Base-by-base conservation (phyloP, 2,329 filamentous ascomycete genomes). In the Annulohypoxylon truncatum region DNA sequence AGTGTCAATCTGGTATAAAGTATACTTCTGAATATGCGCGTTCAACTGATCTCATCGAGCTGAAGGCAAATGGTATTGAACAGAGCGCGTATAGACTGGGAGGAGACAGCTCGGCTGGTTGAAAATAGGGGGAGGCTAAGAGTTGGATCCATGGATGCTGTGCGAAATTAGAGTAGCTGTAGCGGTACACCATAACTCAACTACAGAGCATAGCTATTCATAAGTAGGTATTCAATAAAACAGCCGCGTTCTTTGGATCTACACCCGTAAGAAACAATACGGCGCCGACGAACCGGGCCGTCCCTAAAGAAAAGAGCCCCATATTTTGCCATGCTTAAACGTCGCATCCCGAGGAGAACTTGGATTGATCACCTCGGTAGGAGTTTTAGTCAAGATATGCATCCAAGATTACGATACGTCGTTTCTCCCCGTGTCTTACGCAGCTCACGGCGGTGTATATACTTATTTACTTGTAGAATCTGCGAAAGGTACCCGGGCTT, bases 211-310 rank as follows among this genome's bases (percentile, higher is more conserved):
- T 28, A 28, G n/a, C n/a, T n/a, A n/a, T n/a, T n/a, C n/a, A n/a
- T n/a, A n/a, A n/a, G n/a, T n/a, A n/a, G n/a, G n/a, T n/a, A n/a
- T n/a, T n/a, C n/a, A n/a, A n/a, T n/a, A 18, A 38, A n/a, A 38
- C 18, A 20, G 29, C 22, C 9, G 13, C 15, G 3, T 9, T 9
- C 20, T 51, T n/a, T 22, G 15, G 28, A 35, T 8, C 47, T 10
- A 51, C 15, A 13, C 1, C 29, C 42, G 15, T 40, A 22, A 24
- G 38, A 55, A 48, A 33, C 26, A 50, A 35, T 47, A 24, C 44
- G 13, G 44, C 42, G 44, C 42, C 46, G 47, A 57, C 12, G n/a
- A 50, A 29, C 56, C 61, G 64, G 64, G 28, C 61, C 64, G 61
- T 57, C 18, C 64, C 52, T 47, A 42, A 47, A 29, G 15, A 44